These are phyloP conservation scores for Citropsis articulata DNA, from an alignment of 345 rosid genomes.

Conservation along the genomic window DNA sequence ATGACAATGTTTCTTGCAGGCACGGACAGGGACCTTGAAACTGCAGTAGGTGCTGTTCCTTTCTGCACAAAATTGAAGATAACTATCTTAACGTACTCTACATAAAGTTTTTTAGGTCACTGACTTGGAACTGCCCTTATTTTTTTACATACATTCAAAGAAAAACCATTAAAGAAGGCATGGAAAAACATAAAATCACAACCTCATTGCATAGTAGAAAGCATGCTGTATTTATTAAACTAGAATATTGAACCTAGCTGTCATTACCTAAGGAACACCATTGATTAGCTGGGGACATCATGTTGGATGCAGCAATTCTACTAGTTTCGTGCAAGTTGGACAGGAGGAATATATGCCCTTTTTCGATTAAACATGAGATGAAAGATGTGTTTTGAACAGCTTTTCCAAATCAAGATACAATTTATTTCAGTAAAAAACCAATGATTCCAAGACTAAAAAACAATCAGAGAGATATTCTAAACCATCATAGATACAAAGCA, in stretches of 20 bases:
- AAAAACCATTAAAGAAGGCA: not conserved
- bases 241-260: not conserved
- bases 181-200: not conserved
- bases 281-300: not conserved
- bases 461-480: not conserved
- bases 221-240: not conserved
- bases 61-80: conserved; percentile 48
- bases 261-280: not conserved
- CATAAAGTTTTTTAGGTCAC: not conserved
- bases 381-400: not conserved
- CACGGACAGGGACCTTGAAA: conserved; percentile 77
- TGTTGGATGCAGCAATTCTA: not conserved
- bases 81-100: conserved; percentile 9
- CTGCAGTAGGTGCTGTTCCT: conserved; percentile 36
- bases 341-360: not conserved
- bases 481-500: not conserved
- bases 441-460: not conserved
- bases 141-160: not conserved
- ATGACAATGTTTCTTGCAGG: conserved; percentile 73
- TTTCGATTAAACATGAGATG: not conserved
- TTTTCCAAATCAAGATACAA: not conserved
- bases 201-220: not conserved
- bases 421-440: not conserved
- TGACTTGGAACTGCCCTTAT: not conserved
- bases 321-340: not conserved